Percentiles rank a stretch among this genome's conserved stretches.
phyloP scores from a whole-genome alignment of 129 eudicot genomes.

The Centrapalus pauciflorus region DNA sequence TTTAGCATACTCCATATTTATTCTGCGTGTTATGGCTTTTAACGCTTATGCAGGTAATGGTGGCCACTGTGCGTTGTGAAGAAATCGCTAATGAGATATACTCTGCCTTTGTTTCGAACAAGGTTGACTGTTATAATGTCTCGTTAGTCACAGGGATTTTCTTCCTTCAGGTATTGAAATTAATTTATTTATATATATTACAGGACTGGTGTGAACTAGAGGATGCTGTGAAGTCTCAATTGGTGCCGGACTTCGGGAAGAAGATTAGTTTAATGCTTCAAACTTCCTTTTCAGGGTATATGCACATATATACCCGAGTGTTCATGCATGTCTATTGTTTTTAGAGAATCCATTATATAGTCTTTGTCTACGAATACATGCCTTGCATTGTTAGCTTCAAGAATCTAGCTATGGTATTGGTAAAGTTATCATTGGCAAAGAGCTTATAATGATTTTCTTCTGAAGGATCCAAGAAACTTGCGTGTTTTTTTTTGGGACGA shows the following conservation, averaged over 20 bases:
- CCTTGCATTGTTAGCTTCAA: neutral
- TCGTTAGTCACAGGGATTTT: neutral
- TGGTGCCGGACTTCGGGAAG: slow-evolving; percentile 70
- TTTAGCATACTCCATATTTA: neutral
- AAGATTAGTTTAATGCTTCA: slow-evolving; percentile 72
- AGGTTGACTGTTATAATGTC: slow-evolving; percentile 32
- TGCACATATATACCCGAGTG: slow-evolving; percentile 8
- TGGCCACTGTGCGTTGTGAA: slow-evolving; percentile 83
- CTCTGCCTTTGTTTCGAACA: slow-evolving; percentile 27
- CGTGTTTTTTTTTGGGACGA: neutral
- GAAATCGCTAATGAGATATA: slow-evolving; percentile 67
- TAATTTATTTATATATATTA: neutral
- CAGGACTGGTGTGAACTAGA: slow-evolving; percentile 76
- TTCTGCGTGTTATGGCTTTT: neutral
- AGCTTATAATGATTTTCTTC: neutral
- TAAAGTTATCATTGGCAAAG: neutral
- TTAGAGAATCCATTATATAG: slow-evolving; percentile 17
- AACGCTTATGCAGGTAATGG: slow-evolving; percentile 53
- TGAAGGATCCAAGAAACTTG: neutral
- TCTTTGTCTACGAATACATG: neutral
- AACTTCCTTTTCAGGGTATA: slow-evolving; percentile 68
- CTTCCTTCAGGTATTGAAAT: neutral
- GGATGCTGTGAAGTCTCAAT: slow-evolving; percentile 55
- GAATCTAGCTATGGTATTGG: neutral
- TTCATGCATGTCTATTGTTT: neutral